Percentiles rank a stretch among this genome's conserved stretches.
Evolutionary conservation across 2,329 filamentous ascomycete genomes (phyloP).

Genomic region (Trichoderma semiorbis): DNA sequence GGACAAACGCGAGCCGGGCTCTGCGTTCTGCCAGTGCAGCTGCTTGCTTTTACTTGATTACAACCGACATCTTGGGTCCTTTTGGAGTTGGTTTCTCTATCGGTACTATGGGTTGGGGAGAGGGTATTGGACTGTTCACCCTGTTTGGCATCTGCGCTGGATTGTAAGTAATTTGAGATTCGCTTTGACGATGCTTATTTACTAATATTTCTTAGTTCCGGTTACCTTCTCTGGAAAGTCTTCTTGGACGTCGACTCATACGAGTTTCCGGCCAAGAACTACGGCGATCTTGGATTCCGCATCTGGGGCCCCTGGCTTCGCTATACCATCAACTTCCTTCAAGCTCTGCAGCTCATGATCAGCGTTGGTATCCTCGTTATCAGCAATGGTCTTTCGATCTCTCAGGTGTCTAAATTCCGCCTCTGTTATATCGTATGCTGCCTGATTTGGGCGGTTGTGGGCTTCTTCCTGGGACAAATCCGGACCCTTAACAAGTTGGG

Average conservation of each 20-base stretch:
- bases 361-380: constrained; percentile 52
- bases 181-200: background rate
- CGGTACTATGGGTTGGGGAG: constrained; percentile 26
- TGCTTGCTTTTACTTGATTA: constrained; percentile 20
- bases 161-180: background rate
- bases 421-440: constrained; percentile 53
- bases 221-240: constrained; percentile 44
- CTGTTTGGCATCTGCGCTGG: constrained; percentile 38
- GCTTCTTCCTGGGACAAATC: constrained; percentile 53
- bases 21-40: constrained; percentile 17
- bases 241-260: constrained; percentile 38
- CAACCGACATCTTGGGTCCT: constrained; percentile 20
- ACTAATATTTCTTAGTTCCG: constrained; percentile 30
- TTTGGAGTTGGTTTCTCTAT: constrained; percentile 19
- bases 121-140: constrained; percentile 45
- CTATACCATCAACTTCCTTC: constrained; percentile 46
- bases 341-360: constrained; percentile 47
- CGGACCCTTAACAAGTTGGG: constrained; percentile 52
- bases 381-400: constrained; percentile 51
- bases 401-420: constrained; percentile 46
- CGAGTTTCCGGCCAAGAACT: constrained; percentile 44
- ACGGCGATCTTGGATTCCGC: constrained; percentile 48
- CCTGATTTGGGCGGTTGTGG: constrained; percentile 47
- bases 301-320: constrained; percentile 43
- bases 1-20: constrained; percentile 38